Percentiles rank a stretch among this genome's conserved stretches.
Conservation (phyloP, 495 filamentous ascomycete genomes). For the Aspergillus panamensis region DNA sequence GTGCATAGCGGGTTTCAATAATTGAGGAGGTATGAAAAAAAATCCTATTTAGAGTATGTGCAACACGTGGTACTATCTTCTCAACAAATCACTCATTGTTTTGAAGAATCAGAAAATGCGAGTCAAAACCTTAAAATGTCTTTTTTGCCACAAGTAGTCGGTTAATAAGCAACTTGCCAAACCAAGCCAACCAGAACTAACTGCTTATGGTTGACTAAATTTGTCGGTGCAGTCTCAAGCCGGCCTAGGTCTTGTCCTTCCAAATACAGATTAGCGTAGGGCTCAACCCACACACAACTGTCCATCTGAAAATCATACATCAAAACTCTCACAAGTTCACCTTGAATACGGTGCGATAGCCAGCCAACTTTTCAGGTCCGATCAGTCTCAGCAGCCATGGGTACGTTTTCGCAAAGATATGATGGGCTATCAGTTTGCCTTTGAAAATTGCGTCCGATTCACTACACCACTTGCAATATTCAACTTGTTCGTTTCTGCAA, state of each 20-base stretch:
- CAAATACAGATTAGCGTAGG: conserved; percentile 41
- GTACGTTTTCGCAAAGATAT: conserved; percentile 28
- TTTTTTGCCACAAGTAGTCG: too few relatives aligned
- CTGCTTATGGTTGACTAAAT: too few relatives aligned
- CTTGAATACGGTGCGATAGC: conserved; percentile 45
- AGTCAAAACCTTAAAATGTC: too few relatives aligned
- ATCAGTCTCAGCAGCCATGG: conserved; percentile 49
- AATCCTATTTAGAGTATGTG: too few relatives aligned
- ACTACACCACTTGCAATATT: neutral
- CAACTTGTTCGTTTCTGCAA: neutral
- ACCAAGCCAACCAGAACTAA: too few relatives aligned
- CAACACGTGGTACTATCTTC: too few relatives aligned
- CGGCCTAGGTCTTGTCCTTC: conserved; percentile 11
- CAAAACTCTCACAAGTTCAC: conserved; percentile 40
- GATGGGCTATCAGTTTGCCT: neutral
- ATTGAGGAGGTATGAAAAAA: too few relatives aligned
- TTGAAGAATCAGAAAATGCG: too few relatives aligned
- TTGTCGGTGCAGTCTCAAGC: neutral
- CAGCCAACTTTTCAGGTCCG: conserved; percentile 44
- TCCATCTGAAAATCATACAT: conserved; percentile 44
- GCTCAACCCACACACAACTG: conserved; percentile 50
- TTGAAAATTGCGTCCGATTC: neutral
- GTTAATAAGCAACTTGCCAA: too few relatives aligned
- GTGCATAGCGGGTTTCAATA: too few relatives aligned
- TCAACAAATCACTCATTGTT: too few relatives aligned